These are phyloP conservation scores for Fusarium sp. DNA, from an alignment of 2,329 filamentous ascomycete species.

Conservation along the genomic window DNA sequence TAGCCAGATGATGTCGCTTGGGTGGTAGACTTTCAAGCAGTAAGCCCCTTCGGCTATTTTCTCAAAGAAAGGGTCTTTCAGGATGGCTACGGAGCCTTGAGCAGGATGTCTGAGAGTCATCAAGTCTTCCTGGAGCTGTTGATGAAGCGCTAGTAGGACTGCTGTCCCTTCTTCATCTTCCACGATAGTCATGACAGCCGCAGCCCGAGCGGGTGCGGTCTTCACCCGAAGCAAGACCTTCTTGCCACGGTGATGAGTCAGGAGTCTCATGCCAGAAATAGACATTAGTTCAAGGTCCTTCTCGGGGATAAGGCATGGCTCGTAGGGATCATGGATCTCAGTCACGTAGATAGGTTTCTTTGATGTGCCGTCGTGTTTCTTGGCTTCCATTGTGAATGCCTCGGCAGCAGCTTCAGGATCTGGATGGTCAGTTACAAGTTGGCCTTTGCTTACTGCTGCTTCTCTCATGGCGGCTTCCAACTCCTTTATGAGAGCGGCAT, in stretches of 20 bases:
- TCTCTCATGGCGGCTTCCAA: background rate
- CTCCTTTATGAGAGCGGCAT: background rate
- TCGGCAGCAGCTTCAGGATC: background rate
- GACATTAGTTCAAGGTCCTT: background rate
- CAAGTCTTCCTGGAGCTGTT: conserved; percentile 51
- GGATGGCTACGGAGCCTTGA: conserved; percentile 48
- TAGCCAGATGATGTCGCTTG: conserved; percentile 57
- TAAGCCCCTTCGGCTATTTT: conserved; percentile 50
- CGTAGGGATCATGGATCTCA: background rate
- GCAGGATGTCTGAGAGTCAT: conserved; percentile 48
- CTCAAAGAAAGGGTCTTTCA: conserved; percentile 66
- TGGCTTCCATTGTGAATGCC: background rate
- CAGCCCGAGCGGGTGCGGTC: conserved; percentile 27
- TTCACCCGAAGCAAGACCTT: conserved; percentile 30
- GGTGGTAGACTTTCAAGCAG: conserved; percentile 61
- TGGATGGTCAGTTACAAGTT: conserved; percentile 11
- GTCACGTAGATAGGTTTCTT: background rate
- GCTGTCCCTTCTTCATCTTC: conserved; percentile 51
- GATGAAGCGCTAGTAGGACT: conserved; percentile 51
- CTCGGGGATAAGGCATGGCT: background rate
- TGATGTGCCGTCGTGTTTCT: background rate
- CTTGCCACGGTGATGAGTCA: conserved; percentile 31
- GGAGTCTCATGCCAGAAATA: conserved; percentile 15
- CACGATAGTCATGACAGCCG: conserved; percentile 43
- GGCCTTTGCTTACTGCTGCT: background rate